Evolutionary conservation across 805 yeast species (phyloP).

Genomic region (Myxozyma vanderwaltii): DNA sequence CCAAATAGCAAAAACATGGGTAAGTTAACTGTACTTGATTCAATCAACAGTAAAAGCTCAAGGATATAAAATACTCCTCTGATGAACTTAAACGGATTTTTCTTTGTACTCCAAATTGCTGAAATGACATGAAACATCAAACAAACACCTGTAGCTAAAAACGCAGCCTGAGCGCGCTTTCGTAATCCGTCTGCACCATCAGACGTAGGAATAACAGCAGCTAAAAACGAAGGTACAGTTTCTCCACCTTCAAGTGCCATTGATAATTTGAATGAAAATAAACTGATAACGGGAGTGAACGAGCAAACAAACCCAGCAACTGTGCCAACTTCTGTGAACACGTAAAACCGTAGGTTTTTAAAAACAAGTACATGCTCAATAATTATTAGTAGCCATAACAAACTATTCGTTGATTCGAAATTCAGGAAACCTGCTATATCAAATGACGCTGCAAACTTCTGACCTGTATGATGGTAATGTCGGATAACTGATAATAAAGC

Average conservation of each 20-base stretch:
- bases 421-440: conserved; percentile 53
- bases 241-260: conserved; percentile 60
- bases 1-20: conserved; percentile 54
- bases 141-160: conserved; percentile 34
- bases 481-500: conserved; percentile 60
- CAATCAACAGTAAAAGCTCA: conserved; percentile 46
- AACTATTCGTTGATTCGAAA: conserved; percentile 11
- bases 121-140: conserved; percentile 19
- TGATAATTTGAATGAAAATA: conserved; percentile 57
- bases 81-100: conserved; percentile 14
- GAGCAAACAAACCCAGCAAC: conserved; percentile 50
- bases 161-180: conserved; percentile 39
- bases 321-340: conserved; percentile 37
- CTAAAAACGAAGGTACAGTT: conserved; percentile 46
- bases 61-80: conserved; percentile 25
- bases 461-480: conserved; percentile 80
- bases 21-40: conserved; percentile 56
- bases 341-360: conserved; percentile 38
- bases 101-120: conserved; percentile 18
- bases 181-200: conserved; percentile 20
- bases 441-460: conserved; percentile 61
- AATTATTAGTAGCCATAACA: conserved; percentile 54
- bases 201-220: not conserved
- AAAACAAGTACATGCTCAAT: conserved; percentile 46
- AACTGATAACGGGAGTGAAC: conserved; percentile 50